A percentile compares a stretch with the other conserved stretches of the same genome.
Evolutionary conservation across 2,329 filamentous ascomycete species (phyloP).

Genomic region (Fusarium foetens): DNA sequence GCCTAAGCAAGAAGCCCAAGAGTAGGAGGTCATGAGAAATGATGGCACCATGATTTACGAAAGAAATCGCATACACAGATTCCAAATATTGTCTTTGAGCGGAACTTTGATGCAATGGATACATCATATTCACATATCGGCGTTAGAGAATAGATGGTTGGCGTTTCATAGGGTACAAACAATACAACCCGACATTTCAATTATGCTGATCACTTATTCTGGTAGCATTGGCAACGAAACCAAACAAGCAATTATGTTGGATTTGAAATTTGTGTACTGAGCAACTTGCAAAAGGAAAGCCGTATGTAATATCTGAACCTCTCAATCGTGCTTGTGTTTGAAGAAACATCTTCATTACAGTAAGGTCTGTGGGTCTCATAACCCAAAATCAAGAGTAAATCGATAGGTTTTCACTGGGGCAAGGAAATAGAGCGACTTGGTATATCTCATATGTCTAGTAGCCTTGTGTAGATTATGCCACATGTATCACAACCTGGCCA

Average conservation of each 20-base stretch:
- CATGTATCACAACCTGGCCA: neutral
- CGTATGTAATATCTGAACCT: neutral
- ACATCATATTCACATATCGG: slow-evolving; percentile 13
- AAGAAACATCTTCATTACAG: neutral
- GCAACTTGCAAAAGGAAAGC: neutral
- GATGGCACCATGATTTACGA: slow-evolving; percentile 21
- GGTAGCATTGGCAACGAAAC: neutral
- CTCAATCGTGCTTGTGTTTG: neutral
- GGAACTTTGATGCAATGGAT: slow-evolving; percentile 7
- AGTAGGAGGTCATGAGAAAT: slow-evolving; percentile 44
- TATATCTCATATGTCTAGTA: neutral
- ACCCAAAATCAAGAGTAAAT: neutral
- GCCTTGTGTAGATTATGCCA: neutral
- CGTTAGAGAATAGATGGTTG: slow-evolving; percentile 27
- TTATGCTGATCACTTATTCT: neutral
- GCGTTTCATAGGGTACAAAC: slow-evolving; percentile 14
- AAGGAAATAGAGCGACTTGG: neutral
- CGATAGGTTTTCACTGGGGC: neutral
- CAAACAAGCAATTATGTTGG: neutral
- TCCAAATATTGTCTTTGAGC: slow-evolving; percentile 19
- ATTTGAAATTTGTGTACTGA: neutral
- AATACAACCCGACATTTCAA: slow-evolving; percentile 13
- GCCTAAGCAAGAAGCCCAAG: slow-evolving; percentile 53
- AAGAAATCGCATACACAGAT: slow-evolving; percentile 7
- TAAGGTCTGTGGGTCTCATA: neutral